Conservation (phyloP, 768 basidiomycete species). For the Leccinum uliginosum region DNA sequence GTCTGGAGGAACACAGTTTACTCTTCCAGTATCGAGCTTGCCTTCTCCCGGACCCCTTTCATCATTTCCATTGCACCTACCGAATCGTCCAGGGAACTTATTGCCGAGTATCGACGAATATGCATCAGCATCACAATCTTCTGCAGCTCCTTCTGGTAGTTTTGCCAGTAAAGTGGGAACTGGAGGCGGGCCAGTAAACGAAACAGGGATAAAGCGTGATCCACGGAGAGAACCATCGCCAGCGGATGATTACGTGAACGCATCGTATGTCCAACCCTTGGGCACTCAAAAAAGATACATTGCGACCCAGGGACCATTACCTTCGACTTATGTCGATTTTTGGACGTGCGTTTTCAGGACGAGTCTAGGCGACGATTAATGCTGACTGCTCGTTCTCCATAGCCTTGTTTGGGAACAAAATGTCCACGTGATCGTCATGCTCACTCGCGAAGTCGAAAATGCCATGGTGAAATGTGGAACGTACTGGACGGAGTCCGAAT, state of each 20-base stretch:
- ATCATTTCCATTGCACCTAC: constrained; percentile 17
- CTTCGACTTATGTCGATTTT: constrained; percentile 86
- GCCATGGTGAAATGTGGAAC: constrained; percentile 85
- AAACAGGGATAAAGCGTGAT: not conserved
- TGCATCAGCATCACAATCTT: not conserved
- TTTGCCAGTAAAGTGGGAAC: not conserved
- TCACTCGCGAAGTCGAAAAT: constrained; percentile 89
- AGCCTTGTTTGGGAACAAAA: constrained; percentile 93
- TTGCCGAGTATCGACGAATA: constrained; percentile 18
- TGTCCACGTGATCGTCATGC: constrained; percentile 94
- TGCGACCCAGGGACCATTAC: constrained; percentile 92
- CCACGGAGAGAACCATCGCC: constrained; percentile 32
- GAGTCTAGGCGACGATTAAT: not conserved
- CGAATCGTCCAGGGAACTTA: constrained; percentile 8
- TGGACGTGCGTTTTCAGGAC: constrained; percentile 72
- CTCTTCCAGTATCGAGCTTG: not conserved
- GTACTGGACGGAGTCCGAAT: constrained; percentile 74
- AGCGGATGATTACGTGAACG: constrained; percentile 91
- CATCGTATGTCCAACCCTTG: constrained; percentile 86
- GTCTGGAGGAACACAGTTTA: constrained; percentile 7
- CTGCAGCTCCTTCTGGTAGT: not conserved
- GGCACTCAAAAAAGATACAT: constrained; percentile 83
- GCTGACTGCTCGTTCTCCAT: constrained; percentile 7
- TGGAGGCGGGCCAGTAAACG: not conserved
- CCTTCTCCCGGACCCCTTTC: constrained; percentile 8